A percentile compares a stretch with the other conserved stretches of the same genome.
Conservation (phyloP, 2,329 filamentous ascomycete species). For the Claviceps purpurea region DNA sequence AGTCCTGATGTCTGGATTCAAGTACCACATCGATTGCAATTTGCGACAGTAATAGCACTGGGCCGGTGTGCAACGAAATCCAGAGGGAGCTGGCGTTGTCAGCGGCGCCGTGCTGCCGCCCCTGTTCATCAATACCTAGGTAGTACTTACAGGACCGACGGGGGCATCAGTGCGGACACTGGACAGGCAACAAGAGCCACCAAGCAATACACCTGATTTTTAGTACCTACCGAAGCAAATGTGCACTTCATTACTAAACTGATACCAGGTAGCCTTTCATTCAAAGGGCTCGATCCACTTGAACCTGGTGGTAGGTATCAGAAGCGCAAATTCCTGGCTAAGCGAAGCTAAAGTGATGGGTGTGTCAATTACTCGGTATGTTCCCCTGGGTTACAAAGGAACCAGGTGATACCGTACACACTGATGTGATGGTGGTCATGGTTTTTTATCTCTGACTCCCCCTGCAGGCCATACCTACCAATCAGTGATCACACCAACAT, state of each 20-base stretch:
- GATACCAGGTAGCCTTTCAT: too few species aligned
- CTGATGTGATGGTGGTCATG: slow-evolving; percentile 1
- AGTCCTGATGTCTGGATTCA: background rate
- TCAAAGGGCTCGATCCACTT: background rate
- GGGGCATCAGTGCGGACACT: background rate
- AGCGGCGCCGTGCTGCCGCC: slow-evolving; percentile 1
- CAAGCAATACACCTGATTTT: background rate
- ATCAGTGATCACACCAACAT: background rate
- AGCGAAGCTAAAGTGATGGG: background rate
- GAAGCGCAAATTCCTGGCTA: background rate
- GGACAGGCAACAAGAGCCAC: background rate
- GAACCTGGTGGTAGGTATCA: background rate
- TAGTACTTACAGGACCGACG: background rate
- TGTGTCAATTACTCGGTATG: background rate
- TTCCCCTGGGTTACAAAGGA: background rate
- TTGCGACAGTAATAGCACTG: background rate
- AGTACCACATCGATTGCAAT: background rate
- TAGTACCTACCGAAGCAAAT: too few species aligned
- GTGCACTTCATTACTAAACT: background rate
- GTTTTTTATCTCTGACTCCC: background rate
- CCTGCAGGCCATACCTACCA: background rate
- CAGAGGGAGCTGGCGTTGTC: background rate
- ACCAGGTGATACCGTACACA: background rate
- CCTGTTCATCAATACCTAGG: background rate
- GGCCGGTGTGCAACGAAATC: background rate